Evolutionary conservation across 768 basidiomycete species (phyloP).

Genomic region (Boletus bicolor): DNA sequence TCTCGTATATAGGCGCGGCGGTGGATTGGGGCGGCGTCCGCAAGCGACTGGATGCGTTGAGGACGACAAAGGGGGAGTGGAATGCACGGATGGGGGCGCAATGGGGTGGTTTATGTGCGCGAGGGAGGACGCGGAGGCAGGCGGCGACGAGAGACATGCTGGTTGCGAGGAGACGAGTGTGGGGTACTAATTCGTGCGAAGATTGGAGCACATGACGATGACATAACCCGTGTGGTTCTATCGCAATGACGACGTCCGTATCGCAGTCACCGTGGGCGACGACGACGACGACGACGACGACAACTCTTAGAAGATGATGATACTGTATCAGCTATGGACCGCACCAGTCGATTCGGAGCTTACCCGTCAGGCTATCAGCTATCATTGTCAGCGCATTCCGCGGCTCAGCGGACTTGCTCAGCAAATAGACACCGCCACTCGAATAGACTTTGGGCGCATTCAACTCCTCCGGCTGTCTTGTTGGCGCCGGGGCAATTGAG

Average conservation of each 20-base stretch:
- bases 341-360: neutral
- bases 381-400: neutral
- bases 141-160: constrained; percentile 17
- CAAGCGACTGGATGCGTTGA: constrained; percentile 39
- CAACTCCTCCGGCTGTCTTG: constrained; percentile 1
- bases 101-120: neutral
- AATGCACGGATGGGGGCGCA: constrained; percentile 43
- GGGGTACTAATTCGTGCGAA: constrained; percentile 24
- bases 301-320: neutral
- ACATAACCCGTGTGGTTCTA: constrained; percentile 20
- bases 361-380: neutral
- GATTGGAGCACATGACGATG: constrained; percentile 20
- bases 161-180: constrained; percentile 16
- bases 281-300: neutral
- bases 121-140: constrained; percentile 4
- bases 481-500: constrained; percentile 6
- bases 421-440: neutral
- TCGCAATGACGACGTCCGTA: neutral
- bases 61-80: constrained; percentile 62
- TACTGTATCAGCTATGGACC: neutral
- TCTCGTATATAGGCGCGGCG: constrained; percentile 50
- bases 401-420: constrained; percentile 11
- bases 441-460: neutral
- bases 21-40: constrained; percentile 32
- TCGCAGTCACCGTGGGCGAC: neutral